Evolutionary conservation across 257 asterid species (phyloP).

Genomic region (Misopates orontium): DNA sequence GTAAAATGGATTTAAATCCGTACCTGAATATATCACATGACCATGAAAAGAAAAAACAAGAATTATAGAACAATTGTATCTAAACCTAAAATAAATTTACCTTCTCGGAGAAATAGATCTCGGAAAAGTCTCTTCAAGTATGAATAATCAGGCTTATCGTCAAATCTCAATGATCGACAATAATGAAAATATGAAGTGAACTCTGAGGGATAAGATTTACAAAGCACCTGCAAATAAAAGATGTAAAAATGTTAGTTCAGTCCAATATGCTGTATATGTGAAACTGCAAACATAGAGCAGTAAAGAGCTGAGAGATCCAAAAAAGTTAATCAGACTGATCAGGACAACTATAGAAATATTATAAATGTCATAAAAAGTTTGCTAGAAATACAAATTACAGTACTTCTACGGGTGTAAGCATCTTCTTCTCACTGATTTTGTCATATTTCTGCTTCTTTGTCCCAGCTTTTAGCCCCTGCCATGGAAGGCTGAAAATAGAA

Average conservation of each 20-base stretch:
- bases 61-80: background rate
- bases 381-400: conserved; percentile 14
- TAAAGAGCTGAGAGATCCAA: conserved; percentile 2
- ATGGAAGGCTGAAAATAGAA: conserved; percentile 68
- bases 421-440: conserved; percentile 95
- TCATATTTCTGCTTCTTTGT: conserved; percentile 97
- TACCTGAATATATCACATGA: background rate
- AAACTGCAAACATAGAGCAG: background rate
- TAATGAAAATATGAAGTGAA: conserved; percentile 87
- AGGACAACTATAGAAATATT: conserved; percentile 12
- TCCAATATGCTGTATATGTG: background rate
- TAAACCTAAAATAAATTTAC: conserved; percentile 24
- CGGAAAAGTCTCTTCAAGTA: conserved; percentile 95
- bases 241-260: conserved; percentile 1
- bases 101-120: conserved; percentile 92
- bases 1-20: conserved; percentile 1
- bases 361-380: conserved; percentile 10
- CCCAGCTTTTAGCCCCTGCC: conserved; percentile 98
- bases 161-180: conserved; percentile 88
- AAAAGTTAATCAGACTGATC: conserved; percentile 19
- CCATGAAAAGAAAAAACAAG: background rate
- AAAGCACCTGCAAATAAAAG: conserved; percentile 61
- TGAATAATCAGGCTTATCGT: conserved; percentile 95
- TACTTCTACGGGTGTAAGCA: conserved; percentile 95
- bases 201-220: conserved; percentile 88